These are phyloP conservation scores for Verticillium dahliae DNA, from an alignment of 2,329 filamentous ascomycete genomes.

Conservation along the genomic window DNA sequence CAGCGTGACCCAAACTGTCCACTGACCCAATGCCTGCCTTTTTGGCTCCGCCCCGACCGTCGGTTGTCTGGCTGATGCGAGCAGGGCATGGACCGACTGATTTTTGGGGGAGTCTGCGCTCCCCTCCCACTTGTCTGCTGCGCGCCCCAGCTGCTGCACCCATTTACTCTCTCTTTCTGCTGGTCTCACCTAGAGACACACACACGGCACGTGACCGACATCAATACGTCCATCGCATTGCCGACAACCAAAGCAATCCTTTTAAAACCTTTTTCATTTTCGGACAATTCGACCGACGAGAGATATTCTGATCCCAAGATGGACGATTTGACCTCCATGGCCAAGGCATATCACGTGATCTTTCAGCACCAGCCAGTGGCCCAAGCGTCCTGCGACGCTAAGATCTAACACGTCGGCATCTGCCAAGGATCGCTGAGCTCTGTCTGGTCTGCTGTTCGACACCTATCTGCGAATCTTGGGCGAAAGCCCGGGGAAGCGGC, in stretches of 20 bases:
- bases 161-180: background rate
- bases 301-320: too few relatives aligned
- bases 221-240: background rate
- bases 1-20: background rate
- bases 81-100: background rate
- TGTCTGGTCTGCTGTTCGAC: background rate
- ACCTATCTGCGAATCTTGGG: background rate
- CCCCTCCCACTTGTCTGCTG: slow-evolving; percentile 1
- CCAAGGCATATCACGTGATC: slow-evolving; percentile 1
- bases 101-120: slow-evolving; percentile 3
- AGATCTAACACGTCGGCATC: background rate
- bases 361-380: background rate
- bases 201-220: background rate
- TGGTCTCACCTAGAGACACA: background rate
- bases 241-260: background rate
- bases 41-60: background rate
- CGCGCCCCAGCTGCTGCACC: background rate
- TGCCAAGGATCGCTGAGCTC: background rate
- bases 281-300: background rate
- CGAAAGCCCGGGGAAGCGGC: background rate
- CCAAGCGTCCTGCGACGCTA: slow-evolving; percentile 1
- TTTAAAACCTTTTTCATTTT: background rate
- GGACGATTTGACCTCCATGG: background rate
- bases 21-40: background rate
- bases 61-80: slow-evolving; percentile 3